These are phyloP conservation scores for Yamadazyma songkhlaensis DNA, from an alignment of 1,139 yeast genomes.

Conservation along the genomic window DNA sequence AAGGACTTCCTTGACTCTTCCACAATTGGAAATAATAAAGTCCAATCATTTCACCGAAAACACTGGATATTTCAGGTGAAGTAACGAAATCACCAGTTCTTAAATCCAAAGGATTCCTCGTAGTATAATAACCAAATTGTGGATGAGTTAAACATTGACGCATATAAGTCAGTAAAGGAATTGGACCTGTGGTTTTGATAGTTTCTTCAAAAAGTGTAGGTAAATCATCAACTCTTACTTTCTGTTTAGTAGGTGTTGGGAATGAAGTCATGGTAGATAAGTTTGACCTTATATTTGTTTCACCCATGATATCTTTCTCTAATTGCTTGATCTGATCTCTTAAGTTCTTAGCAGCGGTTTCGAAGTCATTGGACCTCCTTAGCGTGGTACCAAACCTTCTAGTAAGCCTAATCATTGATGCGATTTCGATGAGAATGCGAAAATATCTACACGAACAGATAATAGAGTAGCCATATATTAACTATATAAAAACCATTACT, in stretches of 20 bases:
- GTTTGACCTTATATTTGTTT: constrained; percentile 33
- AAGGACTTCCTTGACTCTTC: constrained; percentile 55
- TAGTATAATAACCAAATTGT: constrained; percentile 74
- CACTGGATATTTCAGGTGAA: constrained; percentile 83
- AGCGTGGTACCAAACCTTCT: neutral
- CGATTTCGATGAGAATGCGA: neutral
- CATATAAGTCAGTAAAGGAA: constrained; percentile 73
- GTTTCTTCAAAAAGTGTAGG: constrained; percentile 48
- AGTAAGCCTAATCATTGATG: neutral
- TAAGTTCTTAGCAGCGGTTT: constrained; percentile 35
- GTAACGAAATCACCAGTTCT: constrained; percentile 74
- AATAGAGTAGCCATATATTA: constrained; percentile 1
- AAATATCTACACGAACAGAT: neutral
- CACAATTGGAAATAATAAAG: constrained; percentile 67
- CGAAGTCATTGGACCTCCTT: constrained; percentile 29
- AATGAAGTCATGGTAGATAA: constrained; percentile 36
- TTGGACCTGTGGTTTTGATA: constrained; percentile 73
- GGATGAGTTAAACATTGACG: constrained; percentile 82
- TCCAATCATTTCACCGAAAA: constrained; percentile 85
- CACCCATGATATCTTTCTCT: constrained; percentile 41
- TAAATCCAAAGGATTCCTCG: constrained; percentile 68
- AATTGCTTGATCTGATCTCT: constrained; percentile 32
- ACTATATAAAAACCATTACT: constrained; percentile 5
- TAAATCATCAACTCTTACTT: constrained; percentile 24
- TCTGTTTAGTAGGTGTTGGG: constrained; percentile 24